These are phyloP conservation scores for Diaporthe sp. DNA, from an alignment of 2,329 filamentous ascomycete species.

Conservation along the genomic window DNA sequence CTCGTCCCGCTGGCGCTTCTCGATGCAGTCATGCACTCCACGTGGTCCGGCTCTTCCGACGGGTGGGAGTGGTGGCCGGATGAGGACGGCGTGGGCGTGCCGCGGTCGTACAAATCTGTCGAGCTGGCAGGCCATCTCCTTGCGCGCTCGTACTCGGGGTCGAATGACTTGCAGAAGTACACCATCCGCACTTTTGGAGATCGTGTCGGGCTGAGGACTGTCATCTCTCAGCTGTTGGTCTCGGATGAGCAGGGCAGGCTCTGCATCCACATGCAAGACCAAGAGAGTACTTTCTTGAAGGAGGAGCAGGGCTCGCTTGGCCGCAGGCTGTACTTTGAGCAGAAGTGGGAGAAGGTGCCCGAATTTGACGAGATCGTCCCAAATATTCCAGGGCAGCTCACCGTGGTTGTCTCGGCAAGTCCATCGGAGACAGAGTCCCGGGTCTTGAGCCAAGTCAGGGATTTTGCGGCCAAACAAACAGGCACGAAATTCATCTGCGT, in stretches of 20 bases:
- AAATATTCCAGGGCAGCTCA: background rate
- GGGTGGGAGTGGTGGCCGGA: constrained; percentile 25
- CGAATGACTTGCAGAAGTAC: constrained; percentile 3
- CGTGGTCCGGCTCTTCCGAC: background rate
- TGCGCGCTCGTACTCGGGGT: background rate
- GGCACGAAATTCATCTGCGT: background rate
- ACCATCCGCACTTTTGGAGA: constrained; percentile 5
- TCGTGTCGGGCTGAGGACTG: background rate
- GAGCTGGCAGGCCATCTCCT: constrained; percentile 8
- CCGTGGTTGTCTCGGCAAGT: background rate
- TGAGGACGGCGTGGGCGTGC: constrained; percentile 18
- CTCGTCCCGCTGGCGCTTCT: background rate
- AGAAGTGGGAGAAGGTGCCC: background rate
- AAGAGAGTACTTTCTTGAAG: constrained; percentile 19
- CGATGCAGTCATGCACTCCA: constrained; percentile 13
- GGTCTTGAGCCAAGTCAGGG: background rate
- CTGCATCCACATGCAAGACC: constrained; percentile 19
- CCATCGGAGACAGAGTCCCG: background rate
- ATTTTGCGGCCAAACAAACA: background rate
- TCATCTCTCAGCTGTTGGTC: constrained; percentile 11
- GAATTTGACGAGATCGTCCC: background rate
- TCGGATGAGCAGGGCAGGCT: constrained; percentile 19
- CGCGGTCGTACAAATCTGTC: constrained; percentile 18
- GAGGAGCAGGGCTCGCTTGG: constrained; percentile 19
- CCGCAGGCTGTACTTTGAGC: constrained; percentile 13